Evolutionary conservation across 2,329 filamentous ascomycete species (phyloP), one percentile per base, ranked within the genome.

Genomic region (Xenosphaeropsis pyriputrescens): DNA sequence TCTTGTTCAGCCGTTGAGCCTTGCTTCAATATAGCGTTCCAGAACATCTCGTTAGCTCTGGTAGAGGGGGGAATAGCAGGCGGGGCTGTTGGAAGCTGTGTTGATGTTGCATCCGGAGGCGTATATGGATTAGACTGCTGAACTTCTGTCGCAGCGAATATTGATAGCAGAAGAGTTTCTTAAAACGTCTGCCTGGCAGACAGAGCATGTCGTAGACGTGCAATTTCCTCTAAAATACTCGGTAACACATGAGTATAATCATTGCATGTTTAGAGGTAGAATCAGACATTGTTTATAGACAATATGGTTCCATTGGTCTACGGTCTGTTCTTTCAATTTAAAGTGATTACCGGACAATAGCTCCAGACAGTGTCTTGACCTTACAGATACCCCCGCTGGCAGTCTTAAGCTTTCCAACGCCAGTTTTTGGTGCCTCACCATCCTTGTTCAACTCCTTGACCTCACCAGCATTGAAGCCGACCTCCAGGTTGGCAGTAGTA

Each of bases 381-480:
- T 72, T 89, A 65, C 91, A 96, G 34, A 82, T 61, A 33, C 84
- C 85, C 36, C 85, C 84, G 42, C 66, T 73, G 57, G 79, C 76
- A 3, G 86, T 89, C 45, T 85, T 75, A 47, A 96, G 64, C 62
- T 73, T 75, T 44, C 71, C 70, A 33, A 72, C 46, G 16, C 71
- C 46, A 18, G 42, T 49, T 39, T 50, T 50, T n/a, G 49, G 37
- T 32, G 61, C 60, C 47, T 69, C 66, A 35, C 70, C 82, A 44
- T 78, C 72, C 58, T 80, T 80, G 52, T 79, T 77, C 41, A 89
- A 65, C 59, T 80, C 75, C 60, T 84, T 79, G 29, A 94, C 84
- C 34, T 67, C 76, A 33, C 63, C 70, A 3, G 82, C 83, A 52
- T 96, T 83, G 56, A 96, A 98, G 0, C 72, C 86, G 29, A 94